Evolutionary conservation across 495 filamentous ascomycete species (phyloP).

Genomic region (Neurospora sp.): DNA sequence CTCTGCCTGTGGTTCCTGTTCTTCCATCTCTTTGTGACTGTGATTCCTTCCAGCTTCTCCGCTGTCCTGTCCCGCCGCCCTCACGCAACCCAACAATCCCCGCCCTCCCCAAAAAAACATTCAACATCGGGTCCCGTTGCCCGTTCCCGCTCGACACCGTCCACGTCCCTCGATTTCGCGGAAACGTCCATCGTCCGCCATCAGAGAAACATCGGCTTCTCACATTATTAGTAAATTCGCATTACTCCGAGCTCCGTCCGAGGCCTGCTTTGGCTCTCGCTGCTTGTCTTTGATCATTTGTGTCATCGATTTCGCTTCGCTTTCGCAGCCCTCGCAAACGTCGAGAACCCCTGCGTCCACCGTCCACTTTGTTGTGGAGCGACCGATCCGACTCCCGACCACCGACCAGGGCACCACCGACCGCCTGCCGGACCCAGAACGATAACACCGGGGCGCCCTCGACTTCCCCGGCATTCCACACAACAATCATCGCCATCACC

Average conservation of each 20-base stretch:
- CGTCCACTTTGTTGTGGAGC: not conserved
- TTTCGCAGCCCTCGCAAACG: not conserved
- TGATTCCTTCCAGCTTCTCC: not conserved
- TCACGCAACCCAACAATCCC: not conserved
- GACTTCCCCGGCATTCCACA: conserved; percentile 8
- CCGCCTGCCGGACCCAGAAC: not conserved
- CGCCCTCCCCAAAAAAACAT: not conserved
- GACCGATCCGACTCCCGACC: not conserved
- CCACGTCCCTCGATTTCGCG: not conserved
- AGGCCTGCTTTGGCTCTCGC: not conserved
- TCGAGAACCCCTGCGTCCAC: not conserved
- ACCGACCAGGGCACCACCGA: not conserved
- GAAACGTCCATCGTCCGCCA: not conserved
- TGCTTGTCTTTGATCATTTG: not conserved
- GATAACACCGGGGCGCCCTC: not conserved
- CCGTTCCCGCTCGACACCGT: not conserved
- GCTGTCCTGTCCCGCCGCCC: not conserved
- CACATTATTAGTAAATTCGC: not conserved
- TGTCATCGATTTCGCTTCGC: not conserved
- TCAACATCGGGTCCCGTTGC: not conserved
- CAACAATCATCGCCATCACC: conserved; percentile 14
- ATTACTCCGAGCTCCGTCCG: not conserved
- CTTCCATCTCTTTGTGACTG: not conserved
- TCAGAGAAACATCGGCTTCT: not conserved
- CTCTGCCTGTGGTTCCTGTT: not conserved